phyloP scores from a whole-genome alignment of 108 stramenopile genomes.

The Nitzschia sp. region DNA sequence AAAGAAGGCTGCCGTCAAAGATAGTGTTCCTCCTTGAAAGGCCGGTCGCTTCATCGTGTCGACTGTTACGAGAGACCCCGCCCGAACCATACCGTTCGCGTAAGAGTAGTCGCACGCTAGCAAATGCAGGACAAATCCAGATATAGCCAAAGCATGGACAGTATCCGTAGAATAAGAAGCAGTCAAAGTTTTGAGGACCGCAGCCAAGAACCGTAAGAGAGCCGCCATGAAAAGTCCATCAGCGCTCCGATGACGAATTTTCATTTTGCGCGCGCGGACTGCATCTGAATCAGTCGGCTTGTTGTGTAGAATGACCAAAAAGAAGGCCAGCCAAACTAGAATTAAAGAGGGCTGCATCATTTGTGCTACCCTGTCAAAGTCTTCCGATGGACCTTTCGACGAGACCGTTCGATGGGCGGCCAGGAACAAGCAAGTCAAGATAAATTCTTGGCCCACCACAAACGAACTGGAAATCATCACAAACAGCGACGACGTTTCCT shows the following conservation, averaged over 20 bases:
- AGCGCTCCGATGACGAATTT: conserved; percentile 39
- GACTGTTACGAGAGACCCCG: neutral
- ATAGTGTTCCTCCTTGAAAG: conserved; percentile 71
- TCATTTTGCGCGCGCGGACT: conserved; percentile 8
- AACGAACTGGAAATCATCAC: conserved; percentile 20
- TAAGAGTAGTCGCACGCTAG: conserved; percentile 72
- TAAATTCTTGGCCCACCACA: conserved; percentile 75
- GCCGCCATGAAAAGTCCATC: conserved; percentile 57
- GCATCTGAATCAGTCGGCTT: neutral
- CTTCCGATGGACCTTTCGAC: neutral
- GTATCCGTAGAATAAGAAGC: conserved; percentile 82
- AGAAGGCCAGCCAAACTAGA: conserved; percentile 38
- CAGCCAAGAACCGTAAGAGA: conserved; percentile 53
- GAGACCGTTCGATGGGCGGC: conserved; percentile 42
- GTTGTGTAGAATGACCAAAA: conserved; percentile 36
- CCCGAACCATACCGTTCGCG: conserved; percentile 57
- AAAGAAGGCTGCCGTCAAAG: conserved; percentile 74
- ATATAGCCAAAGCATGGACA: conserved; percentile 66
- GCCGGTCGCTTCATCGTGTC: conserved; percentile 47
- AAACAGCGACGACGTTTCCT: neutral
- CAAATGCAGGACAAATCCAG: conserved; percentile 59
- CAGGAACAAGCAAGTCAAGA: conserved; percentile 57
- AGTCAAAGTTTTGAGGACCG: conserved; percentile 64
- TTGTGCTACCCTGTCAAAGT: neutral
- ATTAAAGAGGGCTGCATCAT: conserved; percentile 27